These are phyloP conservation scores for Biscogniauxia sp. DNA, from an alignment of 2,329 filamentous ascomycete genomes.

Conservation along the genomic window DNA sequence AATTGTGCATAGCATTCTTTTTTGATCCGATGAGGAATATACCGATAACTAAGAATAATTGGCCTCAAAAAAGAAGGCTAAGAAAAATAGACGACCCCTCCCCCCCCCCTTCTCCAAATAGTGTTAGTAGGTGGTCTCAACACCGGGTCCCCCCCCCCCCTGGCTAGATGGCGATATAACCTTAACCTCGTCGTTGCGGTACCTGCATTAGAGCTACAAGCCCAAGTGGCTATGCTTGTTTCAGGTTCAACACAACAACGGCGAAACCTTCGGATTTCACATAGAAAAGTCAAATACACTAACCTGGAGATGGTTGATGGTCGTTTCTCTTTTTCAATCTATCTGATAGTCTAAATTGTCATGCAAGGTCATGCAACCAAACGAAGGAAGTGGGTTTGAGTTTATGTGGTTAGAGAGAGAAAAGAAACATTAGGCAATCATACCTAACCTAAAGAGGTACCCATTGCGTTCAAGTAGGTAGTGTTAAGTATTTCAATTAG, in stretches of 20 bases:
- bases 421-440: no score
- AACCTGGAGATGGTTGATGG: neutral
- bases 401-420: no score
- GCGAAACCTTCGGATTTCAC: conserved; percentile 11
- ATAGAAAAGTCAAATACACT: neutral
- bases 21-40: neutral
- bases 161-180: neutral
- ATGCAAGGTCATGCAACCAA: neutral
- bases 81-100: no score
- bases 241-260: conserved; percentile 20
- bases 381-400: no score
- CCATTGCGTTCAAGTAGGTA: no score
- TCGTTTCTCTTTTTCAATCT: neutral
- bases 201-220: conserved; percentile 29
- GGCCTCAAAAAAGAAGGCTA: no score
- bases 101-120: no score
- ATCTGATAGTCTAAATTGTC: neutral
- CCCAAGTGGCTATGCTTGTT: conserved; percentile 31
- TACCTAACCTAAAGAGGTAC: no score
- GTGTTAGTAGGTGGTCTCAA: neutral
- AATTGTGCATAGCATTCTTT: neutral
- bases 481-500: no score
- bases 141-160: neutral
- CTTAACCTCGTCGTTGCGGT: conserved; percentile 11
- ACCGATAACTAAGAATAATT: neutral